These are phyloP conservation scores for Cercospora zeina DNA, from an alignment of 2,329 filamentous ascomycete species.

Conservation along the genomic window DNA sequence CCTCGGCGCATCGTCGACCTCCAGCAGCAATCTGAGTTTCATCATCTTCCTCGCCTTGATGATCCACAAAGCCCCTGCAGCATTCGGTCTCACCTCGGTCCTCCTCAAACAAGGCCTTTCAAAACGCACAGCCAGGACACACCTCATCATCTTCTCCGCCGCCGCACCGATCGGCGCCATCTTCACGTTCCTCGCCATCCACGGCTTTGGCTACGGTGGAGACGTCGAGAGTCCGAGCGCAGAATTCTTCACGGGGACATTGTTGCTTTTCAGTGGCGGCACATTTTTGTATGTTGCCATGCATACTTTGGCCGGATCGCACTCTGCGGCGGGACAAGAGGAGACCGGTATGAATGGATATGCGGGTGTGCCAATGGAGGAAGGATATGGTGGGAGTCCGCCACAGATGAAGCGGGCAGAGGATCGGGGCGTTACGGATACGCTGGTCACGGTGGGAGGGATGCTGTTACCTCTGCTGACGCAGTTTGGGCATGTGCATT, in stretches of 20 bases:
- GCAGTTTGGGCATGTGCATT: conserved; percentile 74
- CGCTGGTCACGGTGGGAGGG: conserved; percentile 68
- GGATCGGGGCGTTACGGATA: conserved; percentile 46
- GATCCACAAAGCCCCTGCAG: conserved; percentile 90
- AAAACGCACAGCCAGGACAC: conserved; percentile 78
- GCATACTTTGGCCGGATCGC: conserved; percentile 91
- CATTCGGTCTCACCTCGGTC: conserved; percentile 89
- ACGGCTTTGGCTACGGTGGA: conserved; percentile 66
- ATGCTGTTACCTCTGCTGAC: conserved; percentile 78
- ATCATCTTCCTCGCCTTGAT: conserved; percentile 96
- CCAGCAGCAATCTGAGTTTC: conserved; percentile 74
- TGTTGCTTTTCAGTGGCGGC: conserved; percentile 91
- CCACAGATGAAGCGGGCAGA: conserved; percentile 7
- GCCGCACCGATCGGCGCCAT: conserved; percentile 86
- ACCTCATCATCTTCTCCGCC: conserved; percentile 86
- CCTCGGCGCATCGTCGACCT: conserved; percentile 75
- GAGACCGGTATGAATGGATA: conserved; percentile 33
- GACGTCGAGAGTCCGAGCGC: conserved; percentile 59
- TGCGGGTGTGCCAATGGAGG: conserved; percentile 30
- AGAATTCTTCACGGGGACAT: conserved; percentile 86
- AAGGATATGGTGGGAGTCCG: conserved; percentile 26
- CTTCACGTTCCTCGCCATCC: conserved; percentile 76
- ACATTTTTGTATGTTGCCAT: conserved; percentile 98
- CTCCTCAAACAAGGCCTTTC: conserved; percentile 87
- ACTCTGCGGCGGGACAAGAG: conserved; percentile 50